Base-by-base conservation (phyloP, 768 basidiomycete species). In the Boletus fagicola region DNA sequence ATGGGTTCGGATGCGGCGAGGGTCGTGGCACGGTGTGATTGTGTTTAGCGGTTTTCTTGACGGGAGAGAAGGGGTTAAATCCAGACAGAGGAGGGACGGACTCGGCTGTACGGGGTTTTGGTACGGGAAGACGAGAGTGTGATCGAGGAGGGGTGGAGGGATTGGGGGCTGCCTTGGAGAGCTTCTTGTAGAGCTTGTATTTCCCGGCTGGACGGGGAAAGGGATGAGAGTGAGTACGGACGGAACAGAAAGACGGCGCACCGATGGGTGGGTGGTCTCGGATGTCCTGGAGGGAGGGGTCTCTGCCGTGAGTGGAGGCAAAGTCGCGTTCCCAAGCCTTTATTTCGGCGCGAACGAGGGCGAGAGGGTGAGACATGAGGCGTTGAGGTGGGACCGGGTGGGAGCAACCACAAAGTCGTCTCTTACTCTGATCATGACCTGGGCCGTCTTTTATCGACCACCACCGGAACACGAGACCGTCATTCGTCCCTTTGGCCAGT, bases 11-110 rank as follows among this genome's bases (percentile, higher is more conserved):
- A 56, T 52, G 57, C 18, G 48, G 53, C 22, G 52, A 40, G 35
- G 62, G 13, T 57, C 60, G 57, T 44, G 67, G 30, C 49, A 50
- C 30, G 22, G 30, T 28, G 15, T n/a, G 38, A 33, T 22, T 6
- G 56, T 15, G 63, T 52, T 53, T 28, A 1, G 48, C 44, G 16
- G 55, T 10, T 67, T 82, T 82, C 75, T 91, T 92, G 61, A 79
- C 75, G 9, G 90, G 90, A 35, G 90, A 92, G 73, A 92, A 92
- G 8, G 90, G 90, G 66, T 92, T 92, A 62, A 81, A 86, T 1
- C 80, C 75, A 13, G 78, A 69, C 42, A 84, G 73, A 33, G 86
- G 81, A 7, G 78, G 76, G 16, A 83, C 79, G 50, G 79, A 62
- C 60, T 80, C 78, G 40, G 83, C 72, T 12, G 76, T 65, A 57